Base-by-base conservation (phyloP, 2,329 filamentous ascomycete genomes). In the Epichloe coenophiala region DNA sequence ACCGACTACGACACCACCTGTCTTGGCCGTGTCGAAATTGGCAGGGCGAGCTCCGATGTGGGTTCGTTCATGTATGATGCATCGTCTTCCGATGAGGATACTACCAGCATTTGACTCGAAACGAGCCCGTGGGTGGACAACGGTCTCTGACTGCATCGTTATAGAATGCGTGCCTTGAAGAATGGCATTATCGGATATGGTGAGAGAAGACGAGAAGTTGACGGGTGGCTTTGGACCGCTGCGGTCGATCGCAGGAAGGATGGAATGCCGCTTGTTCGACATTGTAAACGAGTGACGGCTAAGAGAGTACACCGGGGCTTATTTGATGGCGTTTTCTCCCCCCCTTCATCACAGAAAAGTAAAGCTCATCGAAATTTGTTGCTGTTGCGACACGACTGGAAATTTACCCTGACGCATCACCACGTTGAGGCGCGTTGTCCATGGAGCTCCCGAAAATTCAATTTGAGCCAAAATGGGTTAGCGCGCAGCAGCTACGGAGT, bases 111-210 rank as follows among this genome's bases (percentile, higher is more conserved):
- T 81, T 8, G 91, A 84, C 60, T 89, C 86, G 51, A 96, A 77
- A 54, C 83, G 81, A 15, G 83, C 80, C 46, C 90, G 86, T 1
- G 93, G 90, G 61, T 97, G 91, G n/a, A 98, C 70, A 6, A 96
- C 78, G 3, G 81, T 83, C 61, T 88, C 83, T 23, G 86, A 76
- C 51, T 83, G 83, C 55, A 97, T 81, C 43, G 80, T 83, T 55
- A 98, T 87, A 1, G 81, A 83, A 63, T 94, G 78, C 2, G 78
- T 81, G 56, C 93, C 93, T 17, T 72, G 79, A 17, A 85, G 69
- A 17, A 78, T 68, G 11, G 81, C 79, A 52, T 76, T 76, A 56
- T 84, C 80, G 61, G 80, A 76, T 52, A 85, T 81, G 33, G 73
- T 74, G 51, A 83, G 68, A 17, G 74, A 73, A 0, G 77, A 76